Percentiles rank a stretch among this genome's conserved stretches.
Conservation (phyloP, 129 eudicot genomes). For the Rutidosis leptorrhynchoides region DNA sequence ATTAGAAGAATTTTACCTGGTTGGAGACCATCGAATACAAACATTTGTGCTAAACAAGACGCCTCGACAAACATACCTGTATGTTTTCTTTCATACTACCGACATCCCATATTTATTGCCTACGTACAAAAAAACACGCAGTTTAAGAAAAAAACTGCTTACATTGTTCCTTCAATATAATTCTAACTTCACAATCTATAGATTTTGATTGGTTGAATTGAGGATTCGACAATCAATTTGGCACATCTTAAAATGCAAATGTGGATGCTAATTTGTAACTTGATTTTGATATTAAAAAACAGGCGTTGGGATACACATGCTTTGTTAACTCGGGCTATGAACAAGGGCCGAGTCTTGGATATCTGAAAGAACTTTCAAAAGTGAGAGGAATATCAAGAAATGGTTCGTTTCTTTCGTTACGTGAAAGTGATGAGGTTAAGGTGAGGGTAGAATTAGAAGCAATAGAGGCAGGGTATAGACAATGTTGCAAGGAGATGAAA, state of each 20-base stretch:
- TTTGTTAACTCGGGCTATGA: neutral
- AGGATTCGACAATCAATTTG: too few species aligned
- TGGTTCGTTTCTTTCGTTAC: constrained; percentile 36
- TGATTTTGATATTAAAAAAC: constrained; percentile 4
- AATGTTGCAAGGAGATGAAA: constrained; percentile 55
- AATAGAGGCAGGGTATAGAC: constrained; percentile 50
- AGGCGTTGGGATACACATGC: constrained; percentile 13
- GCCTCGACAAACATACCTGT: constrained; percentile 7
- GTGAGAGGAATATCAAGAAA: constrained; percentile 29
- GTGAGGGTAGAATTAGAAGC: constrained; percentile 50
- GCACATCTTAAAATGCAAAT: too few species aligned
- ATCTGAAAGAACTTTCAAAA: constrained; percentile 27
- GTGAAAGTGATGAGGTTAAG: constrained; percentile 36
- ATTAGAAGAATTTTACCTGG: constrained; percentile 43
- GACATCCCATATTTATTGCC: too few species aligned
- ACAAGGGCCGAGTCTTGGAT: constrained; percentile 13
- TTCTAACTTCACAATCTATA: too few species aligned
- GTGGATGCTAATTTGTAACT: neutral
- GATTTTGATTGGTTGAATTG: too few species aligned
- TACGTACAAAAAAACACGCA: too few species aligned
- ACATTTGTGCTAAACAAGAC: neutral
- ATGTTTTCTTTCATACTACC: neutral
- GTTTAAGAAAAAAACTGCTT: too few species aligned
- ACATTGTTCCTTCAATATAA: too few species aligned
- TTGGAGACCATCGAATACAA: constrained; percentile 38